These are phyloP conservation scores for Domatiomyces catenatus DNA, from an alignment of 2,329 filamentous ascomycete genomes.

Conservation along the genomic window DNA sequence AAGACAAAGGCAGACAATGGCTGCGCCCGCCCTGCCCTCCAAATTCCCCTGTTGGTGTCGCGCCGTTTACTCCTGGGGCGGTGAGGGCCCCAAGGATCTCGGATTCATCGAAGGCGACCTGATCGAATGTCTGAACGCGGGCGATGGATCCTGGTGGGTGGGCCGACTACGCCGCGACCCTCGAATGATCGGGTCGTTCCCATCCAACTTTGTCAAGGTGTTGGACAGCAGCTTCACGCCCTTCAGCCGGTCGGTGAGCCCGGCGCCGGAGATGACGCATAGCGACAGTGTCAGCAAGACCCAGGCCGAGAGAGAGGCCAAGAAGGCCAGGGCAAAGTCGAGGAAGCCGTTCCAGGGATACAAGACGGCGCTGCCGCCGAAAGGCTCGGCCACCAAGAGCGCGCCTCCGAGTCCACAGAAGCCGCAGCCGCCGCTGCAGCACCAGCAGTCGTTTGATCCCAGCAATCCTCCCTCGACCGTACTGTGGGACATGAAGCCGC, in stretches of 20 bases:
- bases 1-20: constrained; percentile 3
- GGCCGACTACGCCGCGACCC: constrained; percentile 78
- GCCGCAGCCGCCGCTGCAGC: constrained; percentile 18
- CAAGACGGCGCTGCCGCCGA: constrained; percentile 30
- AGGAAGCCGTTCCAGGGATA: constrained; percentile 53
- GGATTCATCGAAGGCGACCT: constrained; percentile 95
- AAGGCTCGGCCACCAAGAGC: constrained; percentile 17
- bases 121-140: constrained; percentile 95
- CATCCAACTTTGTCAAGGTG: constrained; percentile 92
- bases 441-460: constrained; percentile 22
- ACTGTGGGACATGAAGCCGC: constrained; percentile 24
- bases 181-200: constrained; percentile 81
- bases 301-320: constrained; percentile 17
- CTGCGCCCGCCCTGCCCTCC: constrained; percentile 44
- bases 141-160: constrained; percentile 98
- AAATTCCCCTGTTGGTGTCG: constrained; percentile 84
- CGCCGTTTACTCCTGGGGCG: constrained; percentile 85
- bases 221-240: constrained; percentile 75
- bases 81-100: constrained; percentile 86
- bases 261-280: constrained; percentile 38
- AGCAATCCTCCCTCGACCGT: constrained; percentile 24
- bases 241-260: constrained; percentile 32
- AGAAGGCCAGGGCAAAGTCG: constrained; percentile 43
- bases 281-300: constrained; percentile 23
- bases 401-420: constrained; percentile 1